Evolutionary conservation across 495 filamentous ascomycete species (phyloP), one percentile per base, ranked within the genome.

Genomic region (Hypoxylon trugodes): DNA sequence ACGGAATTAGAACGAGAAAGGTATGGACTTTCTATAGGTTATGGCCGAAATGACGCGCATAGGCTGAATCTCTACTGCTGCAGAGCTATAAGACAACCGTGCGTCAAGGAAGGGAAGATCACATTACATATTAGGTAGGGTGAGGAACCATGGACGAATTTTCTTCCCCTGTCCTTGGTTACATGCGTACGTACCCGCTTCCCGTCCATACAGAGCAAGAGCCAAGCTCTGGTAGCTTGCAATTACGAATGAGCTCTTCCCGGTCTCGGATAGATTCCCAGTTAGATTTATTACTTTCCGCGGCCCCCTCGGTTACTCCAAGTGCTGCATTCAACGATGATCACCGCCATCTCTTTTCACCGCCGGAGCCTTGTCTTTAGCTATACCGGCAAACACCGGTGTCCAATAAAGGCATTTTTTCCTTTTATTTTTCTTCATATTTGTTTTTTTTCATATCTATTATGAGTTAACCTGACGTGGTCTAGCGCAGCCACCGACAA

Each of bases 11-110:
- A n/a, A n/a, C 18, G 45, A 48, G 24, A 49, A 33, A 22, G 45
- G 48, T 49, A 40, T 5, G 41, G 41, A 32, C 33, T 40, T 6
- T 40, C 10, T 40, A 51, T 37, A 30, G 35, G 18, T 19, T 33
- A 15, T 38, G 41, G 36, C 41, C 35, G 18, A 45, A 42, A 59
- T 59, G 62, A 66, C 57, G 56, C 63, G 51, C 63, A 66, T 66
- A 66, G 63, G 15, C 63, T 66, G 57, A 66, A 57, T 56, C 22
- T 52, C 38, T 32, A 38, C 56, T n/a, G 50, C 47, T 18, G 28
- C 36, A 22, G 10, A 9, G 16, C 15, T 6, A 12, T 13, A 37
- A n/a, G 8, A 8, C 15, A 21, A 24, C 48, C 54, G 48, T 65
- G 54, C 48, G 22, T 24, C 45, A 1, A 24, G 22, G 12, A 19